Evolutionary conservation across 164 flowering plant species (phyloP), one percentile per base, ranked within the genome.

Genomic region (Liriodendron chinense): DNA sequence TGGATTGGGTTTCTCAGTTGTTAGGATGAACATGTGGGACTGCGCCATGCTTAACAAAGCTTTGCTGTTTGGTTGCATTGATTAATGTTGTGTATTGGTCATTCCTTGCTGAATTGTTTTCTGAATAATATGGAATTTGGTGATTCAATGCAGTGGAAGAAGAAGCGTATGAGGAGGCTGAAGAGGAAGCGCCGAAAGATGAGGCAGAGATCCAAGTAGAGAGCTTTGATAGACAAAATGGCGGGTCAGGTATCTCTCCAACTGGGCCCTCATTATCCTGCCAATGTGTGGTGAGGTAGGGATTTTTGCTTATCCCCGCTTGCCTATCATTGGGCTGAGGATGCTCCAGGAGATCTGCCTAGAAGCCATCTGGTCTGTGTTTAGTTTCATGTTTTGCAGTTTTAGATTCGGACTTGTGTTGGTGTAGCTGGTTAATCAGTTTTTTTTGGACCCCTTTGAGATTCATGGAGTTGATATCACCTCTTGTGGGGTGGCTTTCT

Each of bases 181-280:
- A 81, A 81, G 81, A 75, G 83, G 56, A 81, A 81, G 79, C 81
- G 83, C 67, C 81, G 83, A 75, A 81, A 81, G 83, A 81, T 81
- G 83, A 81, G 83, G 70, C 83, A 81, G 81, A 81, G 83, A 78
- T 81, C 83, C 48, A 80, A 80, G 82, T 80, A 80, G 76, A 59
- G 34, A 12, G 59, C 12, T 47, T 47, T 70, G 59, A 7, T 21
- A 26, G 69, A 26, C 47, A 28, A 14, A 14, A 24, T 14, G 47
- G n/a, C 7, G 47, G 20, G 13, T 53, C 59, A 53, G 59, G 59
- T 53, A 16, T 53, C 18, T 53, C 59, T 53, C 59, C 59, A 53
- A 53, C 13, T 3, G 18, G 59, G 12, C 59, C 20, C 18, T 16
- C 59, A 53, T 16, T 13, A 53, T 53, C 59, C 59, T 53, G 59